These are phyloP conservation scores for Suhomyces choctaworum DNA, from an alignment of 1,139 yeast species.

Conservation along the genomic window DNA sequence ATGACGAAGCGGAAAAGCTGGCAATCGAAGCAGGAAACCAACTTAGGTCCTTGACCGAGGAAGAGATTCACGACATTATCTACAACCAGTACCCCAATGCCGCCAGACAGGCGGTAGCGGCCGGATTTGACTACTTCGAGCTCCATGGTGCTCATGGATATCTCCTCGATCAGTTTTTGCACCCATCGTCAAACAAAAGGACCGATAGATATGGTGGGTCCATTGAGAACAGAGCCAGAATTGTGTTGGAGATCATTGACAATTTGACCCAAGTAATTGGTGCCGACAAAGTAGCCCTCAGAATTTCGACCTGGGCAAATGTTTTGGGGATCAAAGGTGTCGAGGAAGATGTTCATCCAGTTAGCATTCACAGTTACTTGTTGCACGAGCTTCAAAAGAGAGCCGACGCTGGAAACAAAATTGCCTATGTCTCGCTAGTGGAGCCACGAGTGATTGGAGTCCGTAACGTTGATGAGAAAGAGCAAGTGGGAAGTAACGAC, in stretches of 20 bases:
- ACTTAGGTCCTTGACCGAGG: constrained; percentile 13
- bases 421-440: constrained; percentile 21
- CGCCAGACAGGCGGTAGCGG: constrained; percentile 20
- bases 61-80: constrained; percentile 15
- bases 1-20: constrained; percentile 7
- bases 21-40: constrained; percentile 15
- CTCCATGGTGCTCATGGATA: constrained; percentile 22
- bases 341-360: constrained; percentile 27
- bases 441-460: constrained; percentile 20
- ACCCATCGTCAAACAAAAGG: constrained; percentile 16
- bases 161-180: constrained; percentile 17
- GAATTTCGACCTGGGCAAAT: constrained; percentile 61
- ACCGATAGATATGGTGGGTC: constrained; percentile 22
- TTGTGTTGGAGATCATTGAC: constrained; percentile 22
- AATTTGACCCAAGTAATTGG: constrained; percentile 42
- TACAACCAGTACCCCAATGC: constrained; percentile 15
- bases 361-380: constrained; percentile 28
- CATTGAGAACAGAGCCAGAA: constrained; percentile 19
- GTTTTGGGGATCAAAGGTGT: constrained; percentile 40
- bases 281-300: constrained; percentile 51
- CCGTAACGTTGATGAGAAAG: constrained; percentile 2
- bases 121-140: constrained; percentile 21
- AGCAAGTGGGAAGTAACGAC: constrained; percentile 14
- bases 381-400: constrained; percentile 38
- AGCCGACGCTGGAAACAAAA: constrained; percentile 37